Evolutionary conservation across 2,329 filamentous ascomycete genomes (phyloP), one percentile per base, ranked within the genome.

Genomic region (Apiospora rasikravindrae): DNA sequence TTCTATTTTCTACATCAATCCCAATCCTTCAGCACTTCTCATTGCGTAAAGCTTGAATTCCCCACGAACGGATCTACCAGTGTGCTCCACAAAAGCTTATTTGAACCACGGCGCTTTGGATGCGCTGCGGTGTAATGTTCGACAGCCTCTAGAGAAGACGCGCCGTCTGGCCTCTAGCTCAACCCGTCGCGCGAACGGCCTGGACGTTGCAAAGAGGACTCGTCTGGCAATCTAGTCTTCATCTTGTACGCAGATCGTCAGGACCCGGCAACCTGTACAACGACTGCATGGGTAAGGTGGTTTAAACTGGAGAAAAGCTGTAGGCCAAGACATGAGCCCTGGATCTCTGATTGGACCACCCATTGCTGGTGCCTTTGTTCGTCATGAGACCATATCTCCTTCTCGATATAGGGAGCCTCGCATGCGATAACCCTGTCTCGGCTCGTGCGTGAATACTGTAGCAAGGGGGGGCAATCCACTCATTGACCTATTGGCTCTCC

Each of bases 41-140:
- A 33, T 57, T 33, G 51, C 51, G 29, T 29, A 29, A 8, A 40
- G 57, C 4, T 64, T 33, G 57, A 64, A 64, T 64, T 64, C 57
- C 57, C 57, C 57, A 64, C 57, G 57, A 61, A 51, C 57, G 57
- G 57, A 40, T 64, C 57, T 64, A 24, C 57, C 57, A 64, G 33
- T 13, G 57, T 68, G 44, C 66, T 37, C 66, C 66, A 68, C 66
- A 68, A 68, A 68, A 68, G 66, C 66, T 68, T 68, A 68, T 68
- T 45, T 68, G 66, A 68, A 68, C 66, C 40, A 29, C 66, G 66
- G 40, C 66, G 29, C 40, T 44, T 45, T 7, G 22, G 10, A 33
- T 19, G 14, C 40, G n/a, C 40, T 44, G 44, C 66, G 13, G 66
- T 47, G 66, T 64, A 64, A 64, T 64, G 57, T 64, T 64, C 57